Evolutionary conservation across 768 basidiomycete species (phyloP), one percentile per base, ranked within the genome.

Genomic region (Termitomyces sp.): DNA sequence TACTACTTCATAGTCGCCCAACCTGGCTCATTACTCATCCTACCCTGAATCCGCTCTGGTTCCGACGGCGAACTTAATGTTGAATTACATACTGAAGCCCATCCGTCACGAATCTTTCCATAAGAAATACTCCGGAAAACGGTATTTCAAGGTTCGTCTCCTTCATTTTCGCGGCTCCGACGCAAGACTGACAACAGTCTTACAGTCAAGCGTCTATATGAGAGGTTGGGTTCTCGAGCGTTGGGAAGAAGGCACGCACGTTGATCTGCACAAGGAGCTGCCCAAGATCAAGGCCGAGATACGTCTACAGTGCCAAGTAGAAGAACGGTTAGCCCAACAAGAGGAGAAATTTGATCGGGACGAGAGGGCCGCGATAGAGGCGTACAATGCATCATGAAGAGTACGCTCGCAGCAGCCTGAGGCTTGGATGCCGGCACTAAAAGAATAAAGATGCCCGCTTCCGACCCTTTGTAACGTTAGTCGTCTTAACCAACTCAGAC

Each of bases 71-170:
- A 96, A 93, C 73, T 67, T 95, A 67, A 96, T 98, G 92, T 71
- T 98, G 65, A 92, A 94, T 73, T 96, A 95, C 71, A 81, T 98
- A 66, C 80, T 97, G 56, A 91, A 90, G 70, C 86, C 89, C 4
- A 71, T 88, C 56, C 82, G 82, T 49, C 91, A 96, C 62, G 87
- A 92, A 59, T 88, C 88, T n/a, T 93, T 98, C 74, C 84, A 84
- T 78, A 90, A 93, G 79, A 98, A 99, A 74, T 99, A 96, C 68
- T 89, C 93, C 0, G 86, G 89, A 15, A 96, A 93, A 74, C 92
- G 88, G 54, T 94, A 85, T 76, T 81, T 89, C 77, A 96, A 96
- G 84, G 93, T 94, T 46, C 5, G 63, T 62, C 64, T 60, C 51
- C 31, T 53, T 63, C 45, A 52, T 54, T 17, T 50, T 7, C 8